Evolutionary conservation across 75 land plant species (phyloP).

Genomic region (Gnetum montanum): DNA sequence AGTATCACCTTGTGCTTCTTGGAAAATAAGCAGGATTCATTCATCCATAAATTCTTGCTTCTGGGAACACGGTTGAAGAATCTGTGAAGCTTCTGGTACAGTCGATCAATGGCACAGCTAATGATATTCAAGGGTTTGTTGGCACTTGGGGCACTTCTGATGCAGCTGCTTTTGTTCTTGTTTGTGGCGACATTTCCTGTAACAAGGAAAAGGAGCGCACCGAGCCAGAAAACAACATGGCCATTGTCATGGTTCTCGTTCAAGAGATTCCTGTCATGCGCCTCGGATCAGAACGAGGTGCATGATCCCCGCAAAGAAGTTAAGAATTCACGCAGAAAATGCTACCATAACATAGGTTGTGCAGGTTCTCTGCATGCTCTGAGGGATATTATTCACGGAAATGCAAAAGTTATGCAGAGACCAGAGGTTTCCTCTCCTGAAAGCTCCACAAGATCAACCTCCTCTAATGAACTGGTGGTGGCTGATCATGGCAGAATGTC

Average conservation of each 20-base stretch:
- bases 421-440: constrained; percentile 17
- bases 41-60: too few relatives aligned
- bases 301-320: constrained; percentile 4
- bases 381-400: constrained; percentile 11
- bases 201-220: constrained; percentile 5
- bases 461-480: constrained; percentile 6
- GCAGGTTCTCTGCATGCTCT: constrained; percentile 42
- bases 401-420: constrained; percentile 36
- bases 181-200: not conserved
- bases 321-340: constrained; percentile 1
- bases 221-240: not conserved
- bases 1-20: too few relatives aligned
- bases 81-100: too few relatives aligned
- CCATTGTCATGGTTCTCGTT: constrained; percentile 8
- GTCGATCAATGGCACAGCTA: constrained; percentile 4
- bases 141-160: constrained; percentile 1
- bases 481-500: constrained; percentile 2
- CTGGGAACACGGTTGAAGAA: too few relatives aligned
- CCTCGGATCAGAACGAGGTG: constrained; percentile 1
- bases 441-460: constrained; percentile 8
- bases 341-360: constrained; percentile 25
- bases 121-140: constrained; percentile 6
- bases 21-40: too few relatives aligned
- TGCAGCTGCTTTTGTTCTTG: constrained; percentile 4
- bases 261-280: constrained; percentile 6